A percentile compares a stretch with the other conserved stretches of the same genome.
These are phyloP conservation scores for Macrophomina phaseolina DNA, from an alignment of 2,329 filamentous ascomycete genomes.

Conservation along the genomic window DNA sequence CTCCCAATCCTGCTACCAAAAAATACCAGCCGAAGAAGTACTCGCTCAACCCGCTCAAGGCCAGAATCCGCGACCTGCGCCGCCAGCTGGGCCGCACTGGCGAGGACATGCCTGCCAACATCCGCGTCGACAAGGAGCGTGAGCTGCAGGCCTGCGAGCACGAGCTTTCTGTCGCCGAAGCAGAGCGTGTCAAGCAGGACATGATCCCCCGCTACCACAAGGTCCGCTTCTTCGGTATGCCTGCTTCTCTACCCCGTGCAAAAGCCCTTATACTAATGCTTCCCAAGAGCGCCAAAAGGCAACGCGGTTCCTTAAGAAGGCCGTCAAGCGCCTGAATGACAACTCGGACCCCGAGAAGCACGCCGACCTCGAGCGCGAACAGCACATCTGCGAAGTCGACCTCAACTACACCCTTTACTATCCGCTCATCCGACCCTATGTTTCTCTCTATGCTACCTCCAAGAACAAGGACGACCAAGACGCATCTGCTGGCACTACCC, in stretches of 20 bases:
- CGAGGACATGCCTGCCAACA: constrained; percentile 68
- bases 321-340: constrained; percentile 62
- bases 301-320: constrained; percentile 67
- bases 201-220: constrained; percentile 85
- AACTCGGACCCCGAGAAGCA: constrained; percentile 59
- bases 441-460: constrained; percentile 58
- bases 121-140: constrained; percentile 72
- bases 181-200: constrained; percentile 66
- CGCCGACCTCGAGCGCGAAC: constrained; percentile 59
- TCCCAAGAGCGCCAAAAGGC: constrained; percentile 73
- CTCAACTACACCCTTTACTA: constrained; percentile 76
- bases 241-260: constrained; percentile 28
- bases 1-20: constrained; percentile 36
- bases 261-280: constrained; percentile 7
- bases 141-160: constrained; percentile 71
- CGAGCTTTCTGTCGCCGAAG: constrained; percentile 64
- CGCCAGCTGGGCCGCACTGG: constrained; percentile 66
- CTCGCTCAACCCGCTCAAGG: constrained; percentile 68
- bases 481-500: constrained; percentile 36
- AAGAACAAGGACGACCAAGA: constrained; percentile 36
- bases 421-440: constrained; percentile 73
- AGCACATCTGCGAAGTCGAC: constrained; percentile 76
- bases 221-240: constrained; percentile 80
- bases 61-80: constrained; percentile 72
- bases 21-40: constrained; percentile 27